These are phyloP conservation scores for Sphagnurus paluster DNA, from an alignment of 1,284 basidiomycete genomes.

Conservation along the genomic window DNA sequence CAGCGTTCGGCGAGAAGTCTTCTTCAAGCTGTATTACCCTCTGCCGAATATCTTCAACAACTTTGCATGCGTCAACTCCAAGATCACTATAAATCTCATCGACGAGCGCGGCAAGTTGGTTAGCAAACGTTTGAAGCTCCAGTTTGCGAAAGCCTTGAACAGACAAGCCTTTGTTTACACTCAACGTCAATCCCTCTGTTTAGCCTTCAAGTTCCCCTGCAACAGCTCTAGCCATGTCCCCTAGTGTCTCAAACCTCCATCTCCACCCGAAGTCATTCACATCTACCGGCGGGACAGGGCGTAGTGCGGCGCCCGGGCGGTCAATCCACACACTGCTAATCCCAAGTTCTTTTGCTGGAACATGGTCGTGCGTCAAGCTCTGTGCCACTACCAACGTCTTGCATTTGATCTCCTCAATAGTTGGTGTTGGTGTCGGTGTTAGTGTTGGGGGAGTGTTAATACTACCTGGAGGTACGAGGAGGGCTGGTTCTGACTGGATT, in stretches of 20 bases:
- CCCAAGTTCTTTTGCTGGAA: slow-evolving; percentile 49
- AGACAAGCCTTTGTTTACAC: too few relatives aligned
- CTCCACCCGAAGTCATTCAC: slow-evolving; percentile 33
- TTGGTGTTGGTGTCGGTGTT: slow-evolving; percentile 18
- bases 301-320: slow-evolving; percentile 48
- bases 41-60: slow-evolving; percentile 56
- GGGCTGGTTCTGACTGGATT: slow-evolving; percentile 41
- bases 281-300: slow-evolving; percentile 25
- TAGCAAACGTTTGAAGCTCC: slow-evolving; percentile 72
- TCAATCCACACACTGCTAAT: slow-evolving; percentile 66
- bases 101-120: slow-evolving; percentile 52
- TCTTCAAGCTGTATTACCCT: slow-evolving; percentile 61
- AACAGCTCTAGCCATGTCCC: slow-evolving; percentile 55
- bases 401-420: slow-evolving; percentile 33
- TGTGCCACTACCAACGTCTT: slow-evolving; percentile 55
- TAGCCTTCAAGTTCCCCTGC: slow-evolving; percentile 33
- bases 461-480: slow-evolving; percentile 33
- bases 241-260: slow-evolving; percentile 57
- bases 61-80: slow-evolving; percentile 37
- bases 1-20: slow-evolving; percentile 54
- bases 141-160: slow-evolving; percentile 37
- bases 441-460: slow-evolving; percentile 23
- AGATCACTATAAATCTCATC: slow-evolving; percentile 46
- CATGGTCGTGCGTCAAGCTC: slow-evolving; percentile 59
- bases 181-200: too few relatives aligned